Base-by-base conservation (phyloP, 176 grass and related monocot genomes). In the Chloris gayana region DNA sequence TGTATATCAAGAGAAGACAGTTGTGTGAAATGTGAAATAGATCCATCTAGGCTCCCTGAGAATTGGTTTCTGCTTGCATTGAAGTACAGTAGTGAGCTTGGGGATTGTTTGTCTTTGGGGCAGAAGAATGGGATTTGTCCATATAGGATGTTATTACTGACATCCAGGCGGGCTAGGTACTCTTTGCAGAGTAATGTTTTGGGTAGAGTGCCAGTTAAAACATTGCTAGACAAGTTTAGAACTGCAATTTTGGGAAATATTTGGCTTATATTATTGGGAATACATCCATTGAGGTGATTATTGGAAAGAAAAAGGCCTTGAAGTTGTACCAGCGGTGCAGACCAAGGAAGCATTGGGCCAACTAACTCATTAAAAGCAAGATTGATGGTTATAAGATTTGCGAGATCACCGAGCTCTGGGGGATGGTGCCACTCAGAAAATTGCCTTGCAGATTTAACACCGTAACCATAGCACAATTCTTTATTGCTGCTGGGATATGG, bases 51-150 rank as follows among this genome's bases (percentile, higher is more conserved):
- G 49, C 58, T 76, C 59, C 96, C 88, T 57, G 88, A 91, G 39
- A 99, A 93, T 70, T 86, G 70, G 75, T 99, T 99, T 44, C 86
- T 88, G 80, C 92, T 99, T 66, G 83, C 87, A 79, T 99, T 95
- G 78, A 99, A 91, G 67, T 88, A 87, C 1, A 95, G 70, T 57
- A 99, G 86, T 64, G 90, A 91, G 69, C 82, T 95, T 24, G 72
- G 86, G 69, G 72, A 60, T 61, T 25, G 81, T 78, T 47, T 75
- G 18, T 84, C 83, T 11, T 68, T 75, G 53, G 75, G 75, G 53
- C 58, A 79, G 80, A 72, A 70, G 56, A 99, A 93, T 22, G 87
- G 61, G 45, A 99, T 84, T 42, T 79, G 56, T 69, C 96, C 96
- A 47, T 81, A 99, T 54, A 99, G 86, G 21, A 32, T 88, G 80